Evolutionary conservation across 2,329 filamentous ascomycete genomes (phyloP).

Genomic region (Penicillium thymicola): DNA sequence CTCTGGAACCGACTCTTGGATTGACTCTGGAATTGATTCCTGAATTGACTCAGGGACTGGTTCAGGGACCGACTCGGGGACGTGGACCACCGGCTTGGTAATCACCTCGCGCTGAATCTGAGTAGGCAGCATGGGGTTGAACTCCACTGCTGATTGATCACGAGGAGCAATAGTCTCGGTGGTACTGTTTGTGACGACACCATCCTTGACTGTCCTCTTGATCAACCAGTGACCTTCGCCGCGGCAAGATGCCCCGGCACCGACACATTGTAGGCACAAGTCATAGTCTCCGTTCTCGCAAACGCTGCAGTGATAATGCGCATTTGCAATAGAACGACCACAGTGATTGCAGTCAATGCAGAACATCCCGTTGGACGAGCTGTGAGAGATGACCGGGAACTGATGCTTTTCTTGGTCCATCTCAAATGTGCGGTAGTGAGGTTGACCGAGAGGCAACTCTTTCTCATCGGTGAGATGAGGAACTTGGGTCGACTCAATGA

Average conservation of each 20-base stretch:
- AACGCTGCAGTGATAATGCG: constrained; percentile 90
- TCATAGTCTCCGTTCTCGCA: constrained; percentile 95
- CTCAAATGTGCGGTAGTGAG: constrained; percentile 29
- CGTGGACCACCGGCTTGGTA: constrained; percentile 9
- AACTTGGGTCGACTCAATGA: not conserved
- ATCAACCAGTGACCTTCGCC: constrained; percentile 87
- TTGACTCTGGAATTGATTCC: constrained; percentile 14
- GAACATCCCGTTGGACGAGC: constrained; percentile 52
- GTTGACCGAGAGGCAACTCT: constrained; percentile 13
- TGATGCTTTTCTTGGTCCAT: constrained; percentile 27
- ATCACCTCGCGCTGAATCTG: constrained; percentile 15
- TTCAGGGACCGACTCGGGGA: constrained; percentile 22
- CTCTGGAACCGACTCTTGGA: constrained; percentile 9
- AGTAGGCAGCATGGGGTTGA: not conserved
- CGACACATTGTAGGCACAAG: constrained; percentile 77
- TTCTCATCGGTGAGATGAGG: not conserved
- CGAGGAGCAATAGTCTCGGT: constrained; percentile 77
- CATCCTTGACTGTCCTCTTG: constrained; percentile 78
- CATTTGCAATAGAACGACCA: constrained; percentile 70
- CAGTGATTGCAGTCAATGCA: constrained; percentile 95
- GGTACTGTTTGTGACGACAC: constrained; percentile 76
- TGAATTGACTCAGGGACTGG: constrained; percentile 16
- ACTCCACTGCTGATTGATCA: constrained; percentile 38
- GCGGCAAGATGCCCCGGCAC: constrained; percentile 71
- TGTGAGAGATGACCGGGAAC: constrained; percentile 34